Evolutionary conservation across 495 filamentous ascomycete genomes (phyloP), one percentile per base, ranked within the genome.

Genomic region (Hyaloscypha variabilis): DNA sequence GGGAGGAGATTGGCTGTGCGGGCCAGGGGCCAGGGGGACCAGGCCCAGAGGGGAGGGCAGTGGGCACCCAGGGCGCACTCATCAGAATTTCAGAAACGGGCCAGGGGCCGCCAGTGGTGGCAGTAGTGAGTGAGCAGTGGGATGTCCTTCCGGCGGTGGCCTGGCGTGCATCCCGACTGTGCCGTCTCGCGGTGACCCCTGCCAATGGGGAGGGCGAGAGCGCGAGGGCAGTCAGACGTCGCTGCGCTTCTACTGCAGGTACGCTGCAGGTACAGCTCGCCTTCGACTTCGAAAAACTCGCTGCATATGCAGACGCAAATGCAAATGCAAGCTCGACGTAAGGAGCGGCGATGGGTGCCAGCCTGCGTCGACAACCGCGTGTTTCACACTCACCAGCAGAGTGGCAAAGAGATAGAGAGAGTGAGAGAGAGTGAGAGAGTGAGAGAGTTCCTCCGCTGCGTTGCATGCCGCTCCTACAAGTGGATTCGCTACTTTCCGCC

Each of bases 221-320:
- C n/a, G n/a, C n/a, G n/a, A 28, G 31, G 17, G 21, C 17, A 11
- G 31, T 21, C 46, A 42, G 39, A 30, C 8, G 42, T 31, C 56
- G 57, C 11, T 55, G 24, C 25, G 29, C 53, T 60, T 36, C 57
- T 64, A 31, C 64, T 70, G 68, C 68, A 70, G 68, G 68, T 64
- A 67, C 68, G 29, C 67, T 70, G 68, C 68, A 70, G 64, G 67
- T 63, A 69, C 68, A 25, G 6, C 11, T 21, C 17, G 31, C 34
- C 23, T 61, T 17, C 28, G 28, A 50, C 11, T 23, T 54, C 57
- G 26, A 60, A 26, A 2, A 52, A 34, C 31, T 34, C 2, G 31
- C 59, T 36, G 26, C 46, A 24, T 53, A 25, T 62, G 25, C n/a
- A n/a, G n/a, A n/a, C n/a, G n/a, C n/a, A n/a, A n/a, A n/a, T 36